Conservation (phyloP, 139 green algal genomes). For the Nannochloris sp. region DNA sequence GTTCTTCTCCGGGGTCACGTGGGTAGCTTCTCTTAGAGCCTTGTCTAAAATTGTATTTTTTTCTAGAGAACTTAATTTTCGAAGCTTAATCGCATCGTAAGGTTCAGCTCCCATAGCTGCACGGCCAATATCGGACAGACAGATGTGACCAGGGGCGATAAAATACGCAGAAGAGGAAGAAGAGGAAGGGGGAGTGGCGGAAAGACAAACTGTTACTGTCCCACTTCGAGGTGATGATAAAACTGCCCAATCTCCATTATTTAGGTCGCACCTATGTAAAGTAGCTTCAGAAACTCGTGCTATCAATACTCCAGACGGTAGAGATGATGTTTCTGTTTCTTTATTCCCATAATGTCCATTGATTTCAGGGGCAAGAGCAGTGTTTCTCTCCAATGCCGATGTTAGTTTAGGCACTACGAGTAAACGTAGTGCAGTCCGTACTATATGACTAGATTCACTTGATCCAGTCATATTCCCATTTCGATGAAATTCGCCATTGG, state of each 20-base stretch:
- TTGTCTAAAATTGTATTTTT: neutral
- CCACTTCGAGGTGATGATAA: neutral
- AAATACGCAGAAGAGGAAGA: no score
- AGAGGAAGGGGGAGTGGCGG: no score
- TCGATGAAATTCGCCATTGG: no score
- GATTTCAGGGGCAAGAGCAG: no score
- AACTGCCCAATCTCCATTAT: constrained; percentile 1
- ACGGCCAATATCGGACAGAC: neutral
- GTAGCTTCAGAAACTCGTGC: constrained; percentile 11
- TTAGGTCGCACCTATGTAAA: constrained; percentile 3
- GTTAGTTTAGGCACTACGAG: neutral
- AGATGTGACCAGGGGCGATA: constrained; percentile 13
- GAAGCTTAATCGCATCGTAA: neutral
- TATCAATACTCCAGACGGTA: constrained; percentile 1
- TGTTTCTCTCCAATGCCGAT: neutral
- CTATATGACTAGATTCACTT: no score
- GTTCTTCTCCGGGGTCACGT: no score
- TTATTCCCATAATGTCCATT: no score
- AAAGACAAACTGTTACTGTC: neutral
- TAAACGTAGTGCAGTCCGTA: neutral
- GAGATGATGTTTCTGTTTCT: no score
- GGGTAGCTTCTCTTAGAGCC: no score
- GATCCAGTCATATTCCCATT: no score
- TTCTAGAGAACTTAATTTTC: neutral
- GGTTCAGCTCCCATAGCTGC: neutral